Percentiles rank a stretch among this genome's conserved stretches.
Conservation (phyloP, 179 eudicot species). For the Carnegiea gigantea region DNA sequence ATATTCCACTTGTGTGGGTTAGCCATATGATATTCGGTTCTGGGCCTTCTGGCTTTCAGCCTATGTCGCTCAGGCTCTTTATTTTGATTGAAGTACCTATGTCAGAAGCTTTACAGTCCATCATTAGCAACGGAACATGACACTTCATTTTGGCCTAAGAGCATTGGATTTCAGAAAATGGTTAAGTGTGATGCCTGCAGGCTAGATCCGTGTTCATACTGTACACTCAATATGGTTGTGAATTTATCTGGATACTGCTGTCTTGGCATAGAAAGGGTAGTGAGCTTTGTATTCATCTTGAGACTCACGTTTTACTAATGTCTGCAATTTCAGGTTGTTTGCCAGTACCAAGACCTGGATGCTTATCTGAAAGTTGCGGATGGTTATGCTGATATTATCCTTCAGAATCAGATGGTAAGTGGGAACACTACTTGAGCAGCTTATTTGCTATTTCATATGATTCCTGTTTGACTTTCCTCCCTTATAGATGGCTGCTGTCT, state of each 20-base stretch:
- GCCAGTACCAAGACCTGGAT: slow-evolving; percentile 40
- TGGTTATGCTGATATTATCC: slow-evolving; percentile 61
- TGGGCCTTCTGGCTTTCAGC: not conserved
- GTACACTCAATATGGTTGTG: not conserved
- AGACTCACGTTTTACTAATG: not conserved
- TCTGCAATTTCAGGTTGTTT: slow-evolving; percentile 48
- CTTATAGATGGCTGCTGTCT: not conserved
- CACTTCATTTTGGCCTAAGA: not conserved
- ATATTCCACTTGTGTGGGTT: not conserved
- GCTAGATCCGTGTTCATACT: not conserved
- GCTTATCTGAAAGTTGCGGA: slow-evolving; percentile 61
- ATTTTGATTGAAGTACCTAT: not conserved
- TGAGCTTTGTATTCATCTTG: not conserved
- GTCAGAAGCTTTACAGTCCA: not conserved
- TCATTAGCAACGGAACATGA: not conserved
- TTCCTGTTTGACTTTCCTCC: not conserved
- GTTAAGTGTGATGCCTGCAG: not conserved
- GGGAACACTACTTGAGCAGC: not conserved
- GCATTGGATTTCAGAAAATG: not conserved
- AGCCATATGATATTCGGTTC: not conserved
- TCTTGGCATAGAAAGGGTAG: not conserved
- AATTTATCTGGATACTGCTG: not conserved
- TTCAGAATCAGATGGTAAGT: slow-evolving; percentile 72
- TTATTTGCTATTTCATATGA: not conserved
- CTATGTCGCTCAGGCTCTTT: not conserved